Conservation (phyloP, 345 rosid species). For the Salix arbutifolia region DNA sequence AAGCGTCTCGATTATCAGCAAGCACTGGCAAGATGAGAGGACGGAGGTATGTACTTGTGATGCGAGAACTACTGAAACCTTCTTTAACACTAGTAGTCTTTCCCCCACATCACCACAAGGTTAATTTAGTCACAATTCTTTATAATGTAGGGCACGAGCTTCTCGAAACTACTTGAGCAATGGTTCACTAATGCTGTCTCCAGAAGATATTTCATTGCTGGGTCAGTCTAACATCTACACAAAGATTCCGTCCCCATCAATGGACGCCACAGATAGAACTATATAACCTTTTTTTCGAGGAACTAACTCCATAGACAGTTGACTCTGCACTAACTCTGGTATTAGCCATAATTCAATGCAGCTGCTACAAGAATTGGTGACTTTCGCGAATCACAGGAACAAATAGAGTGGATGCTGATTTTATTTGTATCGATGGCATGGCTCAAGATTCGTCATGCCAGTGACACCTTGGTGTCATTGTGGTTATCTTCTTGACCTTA, state of each 20-base stretch:
- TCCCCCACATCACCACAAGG: background rate
- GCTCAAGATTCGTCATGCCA: background rate
- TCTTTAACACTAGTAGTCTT: background rate
- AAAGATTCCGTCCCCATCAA: conserved; percentile 23
- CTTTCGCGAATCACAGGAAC: background rate
- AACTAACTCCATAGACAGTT: conserved; percentile 2
- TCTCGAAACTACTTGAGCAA: conserved; percentile 65
- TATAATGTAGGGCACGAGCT: conserved; percentile 47
- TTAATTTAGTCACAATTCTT: background rate
- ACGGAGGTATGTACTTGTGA: conserved; percentile 43
- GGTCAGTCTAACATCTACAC: conserved; percentile 33
- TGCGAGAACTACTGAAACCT: background rate
- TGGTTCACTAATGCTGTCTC: conserved; percentile 49
- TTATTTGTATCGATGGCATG: background rate
- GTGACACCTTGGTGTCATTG: background rate
- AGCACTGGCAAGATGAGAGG: conserved; percentile 31
- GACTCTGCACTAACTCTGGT: background rate
- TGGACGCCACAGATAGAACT: conserved; percentile 11
- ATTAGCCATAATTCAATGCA: background rate
- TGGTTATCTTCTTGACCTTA: background rate
- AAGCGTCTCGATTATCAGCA: conserved; percentile 50
- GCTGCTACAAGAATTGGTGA: background rate
- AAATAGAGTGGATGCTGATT: background rate
- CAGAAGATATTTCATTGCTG: conserved; percentile 65
- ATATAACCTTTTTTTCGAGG: background rate